Evolutionary conservation across 371 early-diverging fungal genomes (phyloP).

Genomic region (Rhizopus sp.): DNA sequence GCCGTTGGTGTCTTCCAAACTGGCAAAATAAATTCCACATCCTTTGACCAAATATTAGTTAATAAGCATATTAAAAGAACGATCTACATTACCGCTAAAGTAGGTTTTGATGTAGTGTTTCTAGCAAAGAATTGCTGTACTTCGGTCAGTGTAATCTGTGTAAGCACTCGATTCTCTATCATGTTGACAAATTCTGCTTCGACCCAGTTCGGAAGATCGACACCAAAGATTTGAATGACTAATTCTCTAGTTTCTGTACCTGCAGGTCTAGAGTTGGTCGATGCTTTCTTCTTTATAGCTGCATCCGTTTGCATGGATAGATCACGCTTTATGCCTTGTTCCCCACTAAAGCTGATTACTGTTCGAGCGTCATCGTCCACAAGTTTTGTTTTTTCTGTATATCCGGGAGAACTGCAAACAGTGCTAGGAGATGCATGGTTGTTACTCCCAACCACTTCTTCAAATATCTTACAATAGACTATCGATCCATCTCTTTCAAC

Average conservation of each 20-base stretch:
- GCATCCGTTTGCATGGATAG: conserved; percentile 1
- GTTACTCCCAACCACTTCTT: conserved; percentile 17
- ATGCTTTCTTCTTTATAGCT: conserved; percentile 4
- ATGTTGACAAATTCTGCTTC: conserved; percentile 68
- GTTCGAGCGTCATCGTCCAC: conserved; percentile 18
- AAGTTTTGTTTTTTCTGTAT: conserved; percentile 6
- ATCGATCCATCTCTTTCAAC: conserved; percentile 59
- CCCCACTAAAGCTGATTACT: conserved; percentile 7
- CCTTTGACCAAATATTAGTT: conserved; percentile 34
- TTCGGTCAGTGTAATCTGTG: conserved; percentile 63
- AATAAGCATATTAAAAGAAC: not conserved
- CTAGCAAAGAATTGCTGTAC: conserved; percentile 72
- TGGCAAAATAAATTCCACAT: conserved; percentile 69
- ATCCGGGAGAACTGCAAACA: conserved; percentile 12
- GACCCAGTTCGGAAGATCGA: conserved; percentile 67
- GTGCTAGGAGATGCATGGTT: conserved; percentile 17
- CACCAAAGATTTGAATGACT: conserved; percentile 73
- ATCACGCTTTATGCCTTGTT: conserved; percentile 13
- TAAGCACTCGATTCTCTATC: conserved; percentile 65
- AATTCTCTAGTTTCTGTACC: conserved; percentile 46
- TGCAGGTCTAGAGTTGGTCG: conserved; percentile 19
- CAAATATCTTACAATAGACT: conserved; percentile 50
- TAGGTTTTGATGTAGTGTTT: conserved; percentile 66
- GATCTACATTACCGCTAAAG: conserved; percentile 54
- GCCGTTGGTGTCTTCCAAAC: conserved; percentile 43